Base-by-base conservation (phyloP, 352 stramenopile genomes). In the Phytophthora chlamydospora region DNA sequence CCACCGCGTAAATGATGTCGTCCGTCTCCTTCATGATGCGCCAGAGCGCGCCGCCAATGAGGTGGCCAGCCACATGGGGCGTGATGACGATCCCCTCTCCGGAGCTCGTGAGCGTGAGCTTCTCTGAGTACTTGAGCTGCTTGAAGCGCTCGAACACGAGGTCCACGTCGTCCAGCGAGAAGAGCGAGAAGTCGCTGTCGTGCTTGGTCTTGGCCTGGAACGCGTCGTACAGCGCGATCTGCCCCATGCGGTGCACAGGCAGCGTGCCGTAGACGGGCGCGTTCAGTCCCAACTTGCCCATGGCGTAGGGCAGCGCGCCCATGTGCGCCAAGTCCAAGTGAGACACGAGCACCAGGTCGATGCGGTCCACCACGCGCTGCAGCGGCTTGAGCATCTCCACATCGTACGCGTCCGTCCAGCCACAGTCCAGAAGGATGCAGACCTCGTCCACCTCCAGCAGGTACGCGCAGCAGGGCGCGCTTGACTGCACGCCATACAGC, bases 171-270 rank as follows among this genome's bases (percentile, higher is more conserved):
- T 98, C 91, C 50, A 99, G 80, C 6, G 74, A 85, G 78, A 96
- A 92, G 74, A 98, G 68, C 62, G 93, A 66, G 73, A 98, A 96
- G 49, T 89, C 79, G 49, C 91, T 89, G 58, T 98, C 95, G 62
- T 97, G 83, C 64, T 91, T 94, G 11, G 85, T 97, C 53, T 97
- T 84, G 40, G 90, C 88, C 34, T 97, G 93, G 58, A 97, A 97
- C 27, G 95, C 90, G 66, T 98, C 96, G 66, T 98, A 98, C 9
- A 99, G 78, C 39, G 91, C 93, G 79, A 98, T 98, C 76, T 98
- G 93, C 9, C 96, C 96, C 93, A 99, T 98, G 72, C 97, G 97
- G 29, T 98, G 88, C 16, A 97, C 97, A 2, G 97, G 95, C 31
- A 97, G 90, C 14, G 97, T 99, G 13, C 91, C 91, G 62, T 98